These are phyloP conservation scores for Macrolepiota fuliginosa DNA, from an alignment of 768 basidiomycete genomes.

Conservation along the genomic window DNA sequence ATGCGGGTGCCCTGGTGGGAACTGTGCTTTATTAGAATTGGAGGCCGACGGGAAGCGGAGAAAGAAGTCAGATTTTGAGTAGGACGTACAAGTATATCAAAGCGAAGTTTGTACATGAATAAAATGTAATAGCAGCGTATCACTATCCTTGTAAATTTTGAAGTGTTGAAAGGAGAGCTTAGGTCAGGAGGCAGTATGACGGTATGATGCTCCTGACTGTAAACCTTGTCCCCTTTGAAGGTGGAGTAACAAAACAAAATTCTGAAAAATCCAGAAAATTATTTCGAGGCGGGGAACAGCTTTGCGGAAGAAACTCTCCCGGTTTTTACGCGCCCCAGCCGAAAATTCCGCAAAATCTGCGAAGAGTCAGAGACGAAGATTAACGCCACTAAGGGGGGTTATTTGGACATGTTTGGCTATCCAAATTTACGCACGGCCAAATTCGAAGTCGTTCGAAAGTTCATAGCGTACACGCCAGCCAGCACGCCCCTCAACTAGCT, in stretches of 20 bases:
- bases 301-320: background rate
- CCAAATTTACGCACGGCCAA: conserved; percentile 8
- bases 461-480: conserved; percentile 9
- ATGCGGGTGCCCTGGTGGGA: conserved; percentile 5
- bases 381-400: background rate
- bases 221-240: background rate
- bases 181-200: background rate
- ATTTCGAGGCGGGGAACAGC: background rate
- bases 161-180: background rate
- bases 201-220: background rate
- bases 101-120: conserved; percentile 1
- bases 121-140: conserved; percentile 7
- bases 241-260: background rate
- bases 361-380: background rate
- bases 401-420: conserved; percentile 5
- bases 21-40: background rate
- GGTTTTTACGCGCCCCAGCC: background rate
- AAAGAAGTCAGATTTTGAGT: background rate
- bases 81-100: background rate
- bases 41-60: background rate
- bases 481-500: background rate
- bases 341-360: background rate
- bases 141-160: background rate
- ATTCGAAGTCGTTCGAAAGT: conserved; percentile 14
- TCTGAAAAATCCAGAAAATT: background rate